Evolutionary conservation across 345 rosid species (phyloP), one percentile per base, ranked within the genome.

Genomic region (Murraya koenigii): DNA sequence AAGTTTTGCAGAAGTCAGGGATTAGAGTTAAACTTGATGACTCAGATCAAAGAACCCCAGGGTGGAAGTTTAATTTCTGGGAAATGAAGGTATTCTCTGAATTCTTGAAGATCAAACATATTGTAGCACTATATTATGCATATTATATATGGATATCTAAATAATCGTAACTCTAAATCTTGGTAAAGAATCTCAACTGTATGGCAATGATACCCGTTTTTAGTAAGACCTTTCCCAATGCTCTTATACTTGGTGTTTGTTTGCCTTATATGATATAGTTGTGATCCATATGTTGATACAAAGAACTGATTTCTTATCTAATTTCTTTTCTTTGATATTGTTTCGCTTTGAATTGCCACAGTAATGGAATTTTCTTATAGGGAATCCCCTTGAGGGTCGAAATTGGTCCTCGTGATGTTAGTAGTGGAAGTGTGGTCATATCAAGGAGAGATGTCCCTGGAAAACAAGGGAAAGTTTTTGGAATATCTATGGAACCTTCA

Each of bases 51-150:
- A 84, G 85, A 80, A 92, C 96, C 41, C 92, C 94, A 3, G 97
- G 98, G 25, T 96, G 99, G 98, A 96, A 94, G 85, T 89, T 92
- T 90, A 92, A 94, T 84, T 92, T 93, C 85, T 92, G 99, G 98
- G 98, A 90, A 84, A 91, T 96, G 98, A 96, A 94, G 95, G 98
- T 94, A 64, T 66, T 79, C 75, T 11, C 39, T 76, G 10, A 65
- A 64, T 62, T 75, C 58, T 39, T 69, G 25, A 69, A 22, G 23
- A 54, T 64, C 38, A 54, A 63, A 28, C n/a, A 8, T 77, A 10
- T 55, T 67, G 38, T 30, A 49, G 69, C 20, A 8, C 72, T 70
- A n/a, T 38, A 39, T 52, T 20, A 15, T 9, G 7, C 36, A 59
- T 54, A 13, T 72, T 69, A 28, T 32, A 47, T 55, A 58, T 44